Percentiles rank a stretch among this genome's conserved stretches.
These are phyloP conservation scores for Euphorbia lathyris DNA, from an alignment of 345 rosid species.

Conservation along the genomic window DNA sequence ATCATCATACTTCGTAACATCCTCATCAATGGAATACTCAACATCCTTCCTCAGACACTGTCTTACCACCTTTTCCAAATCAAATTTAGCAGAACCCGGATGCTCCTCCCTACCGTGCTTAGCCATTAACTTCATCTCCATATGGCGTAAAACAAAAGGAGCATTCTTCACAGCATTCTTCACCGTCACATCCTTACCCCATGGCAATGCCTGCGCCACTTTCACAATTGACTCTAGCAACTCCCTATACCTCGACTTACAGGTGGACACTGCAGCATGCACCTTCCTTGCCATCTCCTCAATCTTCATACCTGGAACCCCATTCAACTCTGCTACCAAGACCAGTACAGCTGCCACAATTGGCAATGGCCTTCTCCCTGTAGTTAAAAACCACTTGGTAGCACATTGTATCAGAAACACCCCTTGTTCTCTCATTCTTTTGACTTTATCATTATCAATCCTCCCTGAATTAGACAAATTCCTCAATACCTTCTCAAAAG, in stretches of 20 bases:
- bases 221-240: conserved; percentile 56
- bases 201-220: conserved; percentile 68
- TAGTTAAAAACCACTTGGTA: conserved; percentile 70
- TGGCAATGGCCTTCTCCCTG: conserved; percentile 74
- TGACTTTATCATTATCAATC: conserved; percentile 39
- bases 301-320: conserved; percentile 39
- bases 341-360: conserved; percentile 68
- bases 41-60: conserved; percentile 49
- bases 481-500: conserved; percentile 41
- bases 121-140: conserved; percentile 69
- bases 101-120: conserved; percentile 19
- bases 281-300: conserved; percentile 51
- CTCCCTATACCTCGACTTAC: conserved; percentile 56
- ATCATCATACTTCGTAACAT: conserved; percentile 15
- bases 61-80: conserved; percentile 32
- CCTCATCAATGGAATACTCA: conserved; percentile 29
- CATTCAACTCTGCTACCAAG: conserved; percentile 59
- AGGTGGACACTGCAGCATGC: conserved; percentile 37
- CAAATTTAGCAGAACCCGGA: conserved; percentile 16
- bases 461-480: conserved; percentile 26
- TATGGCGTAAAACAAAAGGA: conserved; percentile 46
- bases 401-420: conserved; percentile 66
- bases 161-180: conserved; percentile 71
- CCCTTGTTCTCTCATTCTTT: conserved; percentile 61
- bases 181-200: conserved; percentile 70